Base-by-base conservation (phyloP, 2,329 filamentous ascomycete genomes). In the Fusarium xylarioides region DNA sequence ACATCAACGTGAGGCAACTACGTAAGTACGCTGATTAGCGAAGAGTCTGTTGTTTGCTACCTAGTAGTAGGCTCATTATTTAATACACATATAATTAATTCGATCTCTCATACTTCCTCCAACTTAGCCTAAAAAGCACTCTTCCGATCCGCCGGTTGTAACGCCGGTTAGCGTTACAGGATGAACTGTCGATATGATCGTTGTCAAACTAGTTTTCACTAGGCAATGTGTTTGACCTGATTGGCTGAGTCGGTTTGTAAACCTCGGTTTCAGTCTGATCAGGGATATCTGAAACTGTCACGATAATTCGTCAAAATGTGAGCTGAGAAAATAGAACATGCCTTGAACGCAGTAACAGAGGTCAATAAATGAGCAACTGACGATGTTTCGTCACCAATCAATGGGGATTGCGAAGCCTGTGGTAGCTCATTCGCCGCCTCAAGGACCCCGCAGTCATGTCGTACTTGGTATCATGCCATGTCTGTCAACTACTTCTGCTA, bases 401-500 rank as follows among this genome's bases (percentile, higher is more conserved):
- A 37, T 18, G 4, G 23, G n/a, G 30, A 30, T 15, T 38, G 37
- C 37, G 14, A 26, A 26, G 15, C 49, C 46, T 56, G 16, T 4
- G 32, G 32, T 30, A 16, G 52, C 54, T 50, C 46, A 71, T 71
- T 71, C 68, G 69, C 44, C 43, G 52, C 53, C 28, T 28, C 30
- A 21, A 60, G 35, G 53, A 63, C 68, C 67, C 68, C 68, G 67
- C 68, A 68, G 57, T 71, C 69, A 68, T 58, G 63, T 63, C 23
- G 35, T 62, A 57, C n/a, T 28, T 28, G 26, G 32, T 60, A 59
- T 63, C 63, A 46, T 57, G 37, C 30, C 59, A 37, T 70, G 53
- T 57, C 59, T 66, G 53, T 57, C 59, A 52, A 35, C n/a, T 19
- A 52, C 35, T 23, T 34, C n/a, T 23, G 30, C 30, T 23, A 35